Conservation (phyloP, 2,329 filamentous ascomycete species). For the Apiospora kogelbergensis region DNA sequence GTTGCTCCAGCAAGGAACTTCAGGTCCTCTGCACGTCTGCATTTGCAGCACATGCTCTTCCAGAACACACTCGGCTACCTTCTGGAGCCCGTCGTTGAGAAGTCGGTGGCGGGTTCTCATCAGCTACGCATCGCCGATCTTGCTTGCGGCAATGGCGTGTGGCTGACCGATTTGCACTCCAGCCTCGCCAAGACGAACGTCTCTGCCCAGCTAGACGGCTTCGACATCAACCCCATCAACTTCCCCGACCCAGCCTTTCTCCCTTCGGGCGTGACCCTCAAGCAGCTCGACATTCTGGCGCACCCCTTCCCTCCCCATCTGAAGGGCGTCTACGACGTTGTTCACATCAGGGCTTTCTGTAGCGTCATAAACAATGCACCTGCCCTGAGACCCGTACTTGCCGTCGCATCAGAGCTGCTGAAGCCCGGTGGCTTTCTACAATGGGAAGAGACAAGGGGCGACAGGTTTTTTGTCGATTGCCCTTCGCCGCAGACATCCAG, state of each 20-base stretch:
- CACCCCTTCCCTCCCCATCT: slow-evolving; percentile 17
- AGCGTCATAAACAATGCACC: slow-evolving; percentile 18
- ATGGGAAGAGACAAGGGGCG: slow-evolving; percentile 23
- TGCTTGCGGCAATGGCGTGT: background rate
- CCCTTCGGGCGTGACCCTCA: slow-evolving; percentile 18
- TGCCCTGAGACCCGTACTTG: slow-evolving; percentile 8
- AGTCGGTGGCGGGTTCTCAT: background rate
- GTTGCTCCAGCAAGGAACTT: slow-evolving; percentile 13
- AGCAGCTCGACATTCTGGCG: slow-evolving; percentile 20
- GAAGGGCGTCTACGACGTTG: slow-evolving; percentile 22
- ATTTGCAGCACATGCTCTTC: slow-evolving; percentile 18
- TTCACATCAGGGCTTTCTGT: slow-evolving; percentile 22
- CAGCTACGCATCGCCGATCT: background rate
- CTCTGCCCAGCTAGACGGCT: slow-evolving; percentile 20
- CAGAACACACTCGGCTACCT: slow-evolving; percentile 20
- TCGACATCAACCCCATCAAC: slow-evolving; percentile 22
- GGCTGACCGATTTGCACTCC: background rate
- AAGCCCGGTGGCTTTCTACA: slow-evolving; percentile 27
- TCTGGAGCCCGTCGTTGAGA: slow-evolving; percentile 12
- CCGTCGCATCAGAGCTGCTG: slow-evolving; percentile 8
- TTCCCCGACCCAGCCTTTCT: slow-evolving; percentile 19
- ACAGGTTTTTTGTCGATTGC: slow-evolving; percentile 16
- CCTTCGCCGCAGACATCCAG: background rate
- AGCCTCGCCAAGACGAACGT: background rate
- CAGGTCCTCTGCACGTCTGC: slow-evolving; percentile 17